phyloP scores from a whole-genome alignment of 345 rosid species.

The Clausena lansium region DNA sequence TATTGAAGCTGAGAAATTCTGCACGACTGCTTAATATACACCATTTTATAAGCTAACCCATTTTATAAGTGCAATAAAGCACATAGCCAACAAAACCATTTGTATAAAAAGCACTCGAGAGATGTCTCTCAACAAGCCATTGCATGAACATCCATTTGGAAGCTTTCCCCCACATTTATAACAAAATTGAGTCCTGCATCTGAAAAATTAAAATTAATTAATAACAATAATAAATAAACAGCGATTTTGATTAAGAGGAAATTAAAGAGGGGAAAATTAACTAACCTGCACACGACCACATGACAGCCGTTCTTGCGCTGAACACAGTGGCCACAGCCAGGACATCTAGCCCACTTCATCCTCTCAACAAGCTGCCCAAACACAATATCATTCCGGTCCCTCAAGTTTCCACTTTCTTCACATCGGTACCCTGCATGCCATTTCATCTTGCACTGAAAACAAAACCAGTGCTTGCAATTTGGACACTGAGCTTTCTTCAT shows the following conservation, averaged over 20 bases:
- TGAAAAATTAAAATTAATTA: neutral
- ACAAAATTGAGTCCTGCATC: neutral
- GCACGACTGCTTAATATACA: too few species aligned
- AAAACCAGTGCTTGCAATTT: constrained; percentile 28
- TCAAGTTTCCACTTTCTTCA: constrained; percentile 14
- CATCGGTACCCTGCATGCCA: constrained; percentile 37
- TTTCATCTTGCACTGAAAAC: constrained; percentile 25
- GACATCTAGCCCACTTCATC: constrained; percentile 30
- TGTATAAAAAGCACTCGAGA: too few species aligned
- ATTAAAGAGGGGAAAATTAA: too few species aligned
- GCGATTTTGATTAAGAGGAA: too few species aligned
- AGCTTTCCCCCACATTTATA: neutral
- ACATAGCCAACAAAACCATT: too few species aligned
- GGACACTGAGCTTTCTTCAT: constrained; percentile 26
- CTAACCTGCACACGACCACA: neutral
- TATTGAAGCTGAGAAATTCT: too few species aligned
- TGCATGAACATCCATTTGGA: neutral
- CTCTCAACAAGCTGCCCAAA: constrained; percentile 24
- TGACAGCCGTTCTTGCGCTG: constrained; percentile 26
- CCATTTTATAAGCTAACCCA: too few species aligned
- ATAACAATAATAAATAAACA: too few species aligned
- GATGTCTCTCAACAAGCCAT: too few species aligned
- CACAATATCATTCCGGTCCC: constrained; percentile 27
- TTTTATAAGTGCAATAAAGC: too few species aligned
- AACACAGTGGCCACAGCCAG: constrained; percentile 28